Percentiles rank a stretch among this genome's conserved stretches.
These are phyloP conservation scores for Skeletonema tropicum DNA, from an alignment of 108 stramenopile species.

Conservation along the genomic window DNA sequence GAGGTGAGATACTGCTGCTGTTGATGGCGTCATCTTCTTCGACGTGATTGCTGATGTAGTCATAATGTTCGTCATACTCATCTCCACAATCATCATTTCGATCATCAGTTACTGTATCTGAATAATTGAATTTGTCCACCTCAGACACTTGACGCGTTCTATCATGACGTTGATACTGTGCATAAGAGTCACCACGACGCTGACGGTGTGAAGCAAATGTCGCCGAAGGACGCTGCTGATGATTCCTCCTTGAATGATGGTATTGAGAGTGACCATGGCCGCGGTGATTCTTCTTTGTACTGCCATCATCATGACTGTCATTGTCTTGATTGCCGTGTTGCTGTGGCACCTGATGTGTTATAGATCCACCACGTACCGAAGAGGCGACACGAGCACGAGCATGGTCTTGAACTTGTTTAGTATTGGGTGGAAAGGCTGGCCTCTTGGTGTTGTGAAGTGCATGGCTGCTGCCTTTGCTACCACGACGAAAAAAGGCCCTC, in stretches of 20 bases:
- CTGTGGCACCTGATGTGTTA: no score
- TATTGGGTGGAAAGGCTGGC: not conserved
- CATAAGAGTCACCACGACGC: not conserved
- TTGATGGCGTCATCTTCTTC: not conserved
- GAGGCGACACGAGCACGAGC: not conserved
- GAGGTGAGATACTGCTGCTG: not conserved
- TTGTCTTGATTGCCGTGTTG: no score
- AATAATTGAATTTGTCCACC: not conserved
- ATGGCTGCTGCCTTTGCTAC: not conserved
- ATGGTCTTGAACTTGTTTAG: no score
- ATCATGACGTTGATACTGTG: not conserved
- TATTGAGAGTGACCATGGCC: not conserved
- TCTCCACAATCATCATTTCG: not conserved
- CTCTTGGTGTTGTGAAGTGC: not conserved
- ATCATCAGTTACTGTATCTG: not conserved
- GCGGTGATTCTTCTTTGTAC: not conserved
- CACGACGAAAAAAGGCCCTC: not conserved
- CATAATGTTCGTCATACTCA: not conserved
- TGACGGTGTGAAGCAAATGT: not conserved
- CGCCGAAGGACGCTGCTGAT: not conserved
- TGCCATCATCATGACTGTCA: not conserved
- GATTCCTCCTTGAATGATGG: not conserved
- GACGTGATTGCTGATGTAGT: not conserved
- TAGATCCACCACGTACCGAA: not conserved
- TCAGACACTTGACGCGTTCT: not conserved